Conservation (phyloP, 768 basidiomycete species). For the Pseudohyphozyma bogoriensis region DNA sequence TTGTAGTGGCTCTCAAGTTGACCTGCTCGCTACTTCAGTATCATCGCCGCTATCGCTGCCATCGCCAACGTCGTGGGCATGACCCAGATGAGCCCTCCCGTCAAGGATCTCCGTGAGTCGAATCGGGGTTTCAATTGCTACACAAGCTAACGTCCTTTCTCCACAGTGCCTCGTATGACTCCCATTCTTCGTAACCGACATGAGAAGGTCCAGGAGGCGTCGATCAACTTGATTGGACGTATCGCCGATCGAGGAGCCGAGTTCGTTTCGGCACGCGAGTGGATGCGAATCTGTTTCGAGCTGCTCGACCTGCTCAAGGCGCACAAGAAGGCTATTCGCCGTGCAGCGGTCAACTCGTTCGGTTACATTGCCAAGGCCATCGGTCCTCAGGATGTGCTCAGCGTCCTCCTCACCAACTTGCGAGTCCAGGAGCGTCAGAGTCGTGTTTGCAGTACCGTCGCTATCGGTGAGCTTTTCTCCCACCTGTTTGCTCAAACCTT, state of each 20-base stretch:
- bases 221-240: constrained; percentile 98
- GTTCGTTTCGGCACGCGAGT: constrained; percentile 94
- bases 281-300: constrained; percentile 99
- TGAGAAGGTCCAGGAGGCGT: constrained; percentile 98
- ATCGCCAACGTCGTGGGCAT: constrained; percentile 99
- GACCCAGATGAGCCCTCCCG: constrained; percentile 99
- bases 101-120: constrained; percentile 90
- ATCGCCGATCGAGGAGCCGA: constrained; percentile 99
- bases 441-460: constrained; percentile 96
- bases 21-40: constrained; percentile 47
- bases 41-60: constrained; percentile 95
- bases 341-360: constrained; percentile 97
- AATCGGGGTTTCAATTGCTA: constrained; percentile 2
- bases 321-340: constrained; percentile 97
- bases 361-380: constrained; percentile 99
- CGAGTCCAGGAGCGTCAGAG: constrained; percentile 98
- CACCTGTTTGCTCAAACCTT: background rate
- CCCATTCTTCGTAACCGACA: constrained; percentile 98
- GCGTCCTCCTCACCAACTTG: constrained; percentile 87
- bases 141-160: constrained; percentile 26
- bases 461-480: constrained; percentile 57
- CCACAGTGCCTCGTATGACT: constrained; percentile 91
- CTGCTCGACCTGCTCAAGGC: constrained; percentile 92
- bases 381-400: constrained; percentile 95
- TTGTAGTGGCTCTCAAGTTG: background rate